Base-by-base conservation (phyloP, 768 basidiomycete genomes). In the Lactifluus echinatus region DNA sequence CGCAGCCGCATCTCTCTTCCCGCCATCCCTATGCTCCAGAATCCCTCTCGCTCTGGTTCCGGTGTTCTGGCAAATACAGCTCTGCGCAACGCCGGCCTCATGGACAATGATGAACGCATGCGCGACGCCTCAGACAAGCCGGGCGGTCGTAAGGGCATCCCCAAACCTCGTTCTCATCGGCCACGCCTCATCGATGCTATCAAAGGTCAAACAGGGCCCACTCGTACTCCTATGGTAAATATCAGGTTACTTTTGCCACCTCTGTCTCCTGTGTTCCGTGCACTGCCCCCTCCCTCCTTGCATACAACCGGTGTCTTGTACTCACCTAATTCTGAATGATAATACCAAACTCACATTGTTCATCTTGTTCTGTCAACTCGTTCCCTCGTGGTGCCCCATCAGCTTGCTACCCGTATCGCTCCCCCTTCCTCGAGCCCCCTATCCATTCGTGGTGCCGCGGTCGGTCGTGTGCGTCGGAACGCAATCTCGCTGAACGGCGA, bases 21-120 rank as follows among this genome's bases (percentile, higher is more conserved):
- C 59, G 42, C 44, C 46, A 53, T 33, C 24, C 60, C 60, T 8
- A 83, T 85, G 76, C 81, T 80, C 68, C 84, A 84, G 43, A 81
- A 77, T 59, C 74, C 83, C 42, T 76, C 85, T 8, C 76, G 82
- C 6, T 73, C 83, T 15, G 79, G 83, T 63, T 73, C 78, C 50
- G 79, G 83, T 62, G 67, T 77, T 28, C 71, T 90, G 19, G 85
- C 81, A 21, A 63, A 77, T 56, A 84, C 71, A 56, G 83, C 85
- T 29, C 73, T 89, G 24, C 82, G 83, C 57, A 80, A 71, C 36
- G 87, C 85, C 2, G 88, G 87, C 40, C 81, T 89, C 66, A 84
- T 88, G 60, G 87, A 88, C 76, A 75, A 80, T 55, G 88, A 90
- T 69, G 74, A 82, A 56, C 78, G 74, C 63, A 89, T 90, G 88